Conservation (phyloP, 2,329 filamentous ascomycete species). For the Tolypocladium cylindrosporum region DNA sequence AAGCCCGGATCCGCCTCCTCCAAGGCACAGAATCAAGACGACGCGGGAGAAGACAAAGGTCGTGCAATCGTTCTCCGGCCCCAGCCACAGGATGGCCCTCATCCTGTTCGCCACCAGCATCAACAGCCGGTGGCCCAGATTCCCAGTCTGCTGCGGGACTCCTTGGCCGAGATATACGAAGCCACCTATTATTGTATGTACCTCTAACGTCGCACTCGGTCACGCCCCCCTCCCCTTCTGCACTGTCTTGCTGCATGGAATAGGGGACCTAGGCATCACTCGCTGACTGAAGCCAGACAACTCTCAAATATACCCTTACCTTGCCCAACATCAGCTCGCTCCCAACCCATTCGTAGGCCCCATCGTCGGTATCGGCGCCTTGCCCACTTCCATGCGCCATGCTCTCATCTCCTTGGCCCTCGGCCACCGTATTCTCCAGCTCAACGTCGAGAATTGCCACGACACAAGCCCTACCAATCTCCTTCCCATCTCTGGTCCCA, state of each 20-base stretch:
- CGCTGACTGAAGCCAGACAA: neutral
- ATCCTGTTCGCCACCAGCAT: neutral
- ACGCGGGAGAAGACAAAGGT: neutral
- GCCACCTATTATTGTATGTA: neutral
- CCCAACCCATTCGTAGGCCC: neutral
- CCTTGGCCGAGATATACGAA: neutral
- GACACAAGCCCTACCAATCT: neutral
- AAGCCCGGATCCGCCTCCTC: neutral
- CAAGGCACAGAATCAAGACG: neutral
- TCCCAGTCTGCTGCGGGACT: neutral
- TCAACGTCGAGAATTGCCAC: neutral
- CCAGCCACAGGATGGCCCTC: neutral
- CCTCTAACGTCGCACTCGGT: neutral
- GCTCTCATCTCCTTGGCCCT: constrained; percentile 1
- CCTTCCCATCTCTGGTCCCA: neutral
- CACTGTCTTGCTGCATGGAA: neutral
- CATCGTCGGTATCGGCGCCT: neutral
- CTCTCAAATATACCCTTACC: neutral
- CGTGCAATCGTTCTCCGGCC: neutral
- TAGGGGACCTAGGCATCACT: neutral
- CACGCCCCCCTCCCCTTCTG: neutral
- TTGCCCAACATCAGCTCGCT: neutral
- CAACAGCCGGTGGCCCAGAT: neutral
- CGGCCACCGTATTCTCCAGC: constrained; percentile 1
- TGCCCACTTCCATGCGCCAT: constrained; percentile 1